A percentile compares a stretch with the other conserved stretches of the same genome.
phyloP scores from a whole-genome alignment of 2,329 filamentous ascomycete genomes.

The Fusarium tricinctum region DNA sequence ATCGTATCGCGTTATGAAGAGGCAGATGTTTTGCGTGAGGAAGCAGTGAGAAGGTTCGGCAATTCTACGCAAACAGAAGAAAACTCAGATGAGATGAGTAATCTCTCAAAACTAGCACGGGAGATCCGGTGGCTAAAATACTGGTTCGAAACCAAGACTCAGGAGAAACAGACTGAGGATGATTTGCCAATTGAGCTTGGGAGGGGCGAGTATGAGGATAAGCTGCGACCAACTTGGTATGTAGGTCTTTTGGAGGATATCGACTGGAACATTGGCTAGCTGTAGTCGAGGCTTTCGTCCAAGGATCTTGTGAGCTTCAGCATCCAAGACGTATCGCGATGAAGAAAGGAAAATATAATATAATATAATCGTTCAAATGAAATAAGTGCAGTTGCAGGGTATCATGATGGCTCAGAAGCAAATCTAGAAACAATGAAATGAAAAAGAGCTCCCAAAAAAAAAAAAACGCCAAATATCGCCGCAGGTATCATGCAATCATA shows the following conservation, averaged over 20 bases:
- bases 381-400: slow-evolving; percentile 18
- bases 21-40: slow-evolving; percentile 22
- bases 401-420: slow-evolving; percentile 20
- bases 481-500: slow-evolving; percentile 11
- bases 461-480: slow-evolving; percentile 9
- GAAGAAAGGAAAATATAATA: background rate
- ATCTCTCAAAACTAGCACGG: slow-evolving; percentile 39
- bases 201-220: background rate
- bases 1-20: slow-evolving; percentile 26
- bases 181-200: background rate
- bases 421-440: background rate
- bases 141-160: slow-evolving; percentile 51
- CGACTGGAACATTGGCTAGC: slow-evolving; percentile 41
- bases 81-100: slow-evolving; percentile 20
- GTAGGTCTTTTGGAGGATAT: slow-evolving; percentile 46
- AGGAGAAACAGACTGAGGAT: slow-evolving; percentile 27
- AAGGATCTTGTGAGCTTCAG: background rate
- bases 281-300: background rate
- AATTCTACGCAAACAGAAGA: slow-evolving; percentile 29
- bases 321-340: background rate
- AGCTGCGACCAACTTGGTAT: slow-evolving; percentile 31
- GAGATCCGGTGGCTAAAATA: slow-evolving; percentile 50
- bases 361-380: background rate
- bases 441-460: slow-evolving; percentile 1
- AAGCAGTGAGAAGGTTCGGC: slow-evolving; percentile 25